Evolutionary conservation across 805 yeast species (phyloP).

Genomic region (Metschnikowia cubensis): DNA sequence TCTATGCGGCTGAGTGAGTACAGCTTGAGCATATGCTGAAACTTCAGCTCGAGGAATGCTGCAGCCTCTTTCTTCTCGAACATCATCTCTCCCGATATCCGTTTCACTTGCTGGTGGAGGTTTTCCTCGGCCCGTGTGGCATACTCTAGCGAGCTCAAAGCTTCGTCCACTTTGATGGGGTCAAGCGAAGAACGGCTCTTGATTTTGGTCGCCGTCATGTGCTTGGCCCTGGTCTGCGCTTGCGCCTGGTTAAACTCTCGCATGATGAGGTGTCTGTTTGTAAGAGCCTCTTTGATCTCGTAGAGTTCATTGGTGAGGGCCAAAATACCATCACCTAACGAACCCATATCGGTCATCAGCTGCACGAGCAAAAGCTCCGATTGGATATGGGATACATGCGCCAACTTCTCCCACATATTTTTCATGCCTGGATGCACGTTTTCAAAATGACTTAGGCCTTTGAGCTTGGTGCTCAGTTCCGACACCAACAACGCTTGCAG

Average conservation of each 20-base stretch:
- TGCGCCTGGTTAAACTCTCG: constrained; percentile 82
- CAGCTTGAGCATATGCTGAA: constrained; percentile 52
- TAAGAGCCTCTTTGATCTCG: constrained; percentile 85
- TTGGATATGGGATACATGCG: constrained; percentile 61
- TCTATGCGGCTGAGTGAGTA: constrained; percentile 72
- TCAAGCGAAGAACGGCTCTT: constrained; percentile 71
- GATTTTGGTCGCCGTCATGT: constrained; percentile 65
- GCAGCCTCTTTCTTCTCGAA: constrained; percentile 64
- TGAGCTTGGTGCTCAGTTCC: constrained; percentile 46
- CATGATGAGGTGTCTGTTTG: constrained; percentile 90
- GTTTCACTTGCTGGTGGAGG: constrained; percentile 68
- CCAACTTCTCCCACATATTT: constrained; percentile 71
- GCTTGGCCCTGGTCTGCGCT: constrained; percentile 63
- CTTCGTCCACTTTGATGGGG: constrained; percentile 88
- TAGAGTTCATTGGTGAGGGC: constrained; percentile 70
- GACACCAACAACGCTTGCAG: constrained; percentile 42
- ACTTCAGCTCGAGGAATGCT: constrained; percentile 51
- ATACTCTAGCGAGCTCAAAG: constrained; percentile 70
- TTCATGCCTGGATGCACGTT: constrained; percentile 64
- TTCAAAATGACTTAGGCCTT: constrained; percentile 41
- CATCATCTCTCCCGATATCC: constrained; percentile 83
- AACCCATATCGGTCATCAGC: constrained; percentile 67
- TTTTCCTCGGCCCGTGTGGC: constrained; percentile 76
- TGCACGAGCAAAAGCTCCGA: constrained; percentile 76
- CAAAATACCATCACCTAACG: constrained; percentile 70